Base-by-base conservation (phyloP, 2,329 filamentous ascomycete genomes). In the Aphanocladium album region DNA sequence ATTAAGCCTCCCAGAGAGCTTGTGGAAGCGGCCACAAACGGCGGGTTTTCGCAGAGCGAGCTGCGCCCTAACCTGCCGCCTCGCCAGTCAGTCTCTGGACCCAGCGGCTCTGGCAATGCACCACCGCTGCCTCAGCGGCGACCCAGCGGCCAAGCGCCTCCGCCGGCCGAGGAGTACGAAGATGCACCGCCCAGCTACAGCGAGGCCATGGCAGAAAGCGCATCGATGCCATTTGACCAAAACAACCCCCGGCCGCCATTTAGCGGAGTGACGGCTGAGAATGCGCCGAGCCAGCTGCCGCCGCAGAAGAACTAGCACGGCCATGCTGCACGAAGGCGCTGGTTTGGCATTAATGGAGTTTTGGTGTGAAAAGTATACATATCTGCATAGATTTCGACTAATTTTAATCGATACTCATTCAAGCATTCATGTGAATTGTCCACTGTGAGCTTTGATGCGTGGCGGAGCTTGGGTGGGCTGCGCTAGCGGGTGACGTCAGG, bases 111-210 rank as follows among this genome's bases (percentile, higher is more conserved):
- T 3, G 23, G 57, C 64, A 70, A 33, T 46, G 64, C 51, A 49
- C 65, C 65, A 23, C 60, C 65, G 9, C 64, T 64, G 41, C 66
- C 67, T 37, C 68, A 70, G 25, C 71, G 70, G 41, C 72, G 70
- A 11, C 55, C 73, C 2, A 69, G 73, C 23, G 83, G 85, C 65
- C 79, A 83, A 3, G 70, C 84, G 8, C 86, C 86, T 63, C 84
- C 84, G 17, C 84, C 86, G 67, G 73, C 86, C 21, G 79, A 80
- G 39, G 70, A 72, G 0, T 79, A 83, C 64, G 88, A 91, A 35
- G 91, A 95, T 60, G 90, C 91, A n/a, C 93, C 93, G 19, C 93
- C 93, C 8, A 96, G 91, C 69, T 98, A 98, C 70, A 92, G 96
- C 74, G 93, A 97, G 74, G 92, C 91, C 14, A 88, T 97, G 75